phyloP scores from a whole-genome alignment of 345 rosid species.

The Brassica cretica region DNA sequence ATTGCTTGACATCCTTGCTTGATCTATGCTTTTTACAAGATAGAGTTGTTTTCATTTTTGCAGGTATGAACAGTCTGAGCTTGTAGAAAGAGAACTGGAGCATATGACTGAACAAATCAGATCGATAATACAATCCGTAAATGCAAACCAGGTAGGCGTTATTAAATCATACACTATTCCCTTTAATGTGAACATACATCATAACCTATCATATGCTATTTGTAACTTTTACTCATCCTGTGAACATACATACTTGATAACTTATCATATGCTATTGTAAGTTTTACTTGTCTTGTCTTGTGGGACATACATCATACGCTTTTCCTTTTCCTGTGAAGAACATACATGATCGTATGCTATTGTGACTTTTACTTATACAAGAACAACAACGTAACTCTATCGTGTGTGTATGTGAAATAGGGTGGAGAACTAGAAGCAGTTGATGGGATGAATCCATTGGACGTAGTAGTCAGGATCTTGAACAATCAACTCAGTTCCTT shows the following conservation, averaged over 20 bases:
- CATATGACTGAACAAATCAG: slow-evolving; percentile 91
- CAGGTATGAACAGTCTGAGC: slow-evolving; percentile 95
- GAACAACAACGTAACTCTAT: slow-evolving; percentile 3
- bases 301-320: background rate
- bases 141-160: slow-evolving; percentile 65
- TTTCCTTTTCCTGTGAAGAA: background rate
- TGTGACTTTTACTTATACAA: background rate
- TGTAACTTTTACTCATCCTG: background rate
- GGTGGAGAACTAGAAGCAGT: slow-evolving; percentile 83
- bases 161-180: background rate
- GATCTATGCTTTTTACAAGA: background rate
- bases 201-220: background rate
- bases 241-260: background rate
- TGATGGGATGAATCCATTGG: slow-evolving; percentile 86
- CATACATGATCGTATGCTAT: background rate
- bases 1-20: background rate
- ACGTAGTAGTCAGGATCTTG: slow-evolving; percentile 80
- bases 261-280: background rate
- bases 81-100: slow-evolving; percentile 88
- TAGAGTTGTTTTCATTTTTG: slow-evolving; percentile 21
- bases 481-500: slow-evolving; percentile 96
- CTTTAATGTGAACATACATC: background rate
- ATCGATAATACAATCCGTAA: slow-evolving; percentile 78
- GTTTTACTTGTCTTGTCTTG: background rate
- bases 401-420: slow-evolving; percentile 39